Conservation (phyloP, 2,329 filamentous ascomycete species). For the Cercospora canescens region DNA sequence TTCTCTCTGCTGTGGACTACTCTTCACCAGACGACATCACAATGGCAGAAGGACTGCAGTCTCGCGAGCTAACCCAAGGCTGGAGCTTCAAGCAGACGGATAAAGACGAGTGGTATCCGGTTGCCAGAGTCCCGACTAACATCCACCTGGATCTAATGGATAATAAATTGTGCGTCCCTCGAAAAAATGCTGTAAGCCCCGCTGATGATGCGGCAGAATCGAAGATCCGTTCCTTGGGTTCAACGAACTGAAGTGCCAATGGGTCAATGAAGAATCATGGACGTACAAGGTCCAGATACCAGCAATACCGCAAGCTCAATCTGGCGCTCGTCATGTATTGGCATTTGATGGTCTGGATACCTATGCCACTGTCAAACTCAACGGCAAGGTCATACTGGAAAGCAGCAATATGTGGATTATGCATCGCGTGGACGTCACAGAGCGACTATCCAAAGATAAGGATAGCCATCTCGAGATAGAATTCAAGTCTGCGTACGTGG, state of each 20-base stretch:
- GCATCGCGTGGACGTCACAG: slow-evolving; percentile 55
- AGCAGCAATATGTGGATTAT: slow-evolving; percentile 66
- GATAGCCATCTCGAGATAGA: slow-evolving; percentile 56
- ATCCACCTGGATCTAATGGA: slow-evolving; percentile 50
- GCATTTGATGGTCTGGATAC: slow-evolving; percentile 67
- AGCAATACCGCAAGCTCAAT: slow-evolving; percentile 27
- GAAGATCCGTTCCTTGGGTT: slow-evolving; percentile 52
- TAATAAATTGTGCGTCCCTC: slow-evolving; percentile 43
- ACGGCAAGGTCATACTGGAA: slow-evolving; percentile 54
- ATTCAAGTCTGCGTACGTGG: slow-evolving; percentile 58
- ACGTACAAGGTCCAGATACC: slow-evolving; percentile 48
- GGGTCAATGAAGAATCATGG: slow-evolving; percentile 52
- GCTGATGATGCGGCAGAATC: slow-evolving; percentile 41
- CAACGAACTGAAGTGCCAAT: slow-evolving; percentile 52
- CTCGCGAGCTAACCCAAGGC: slow-evolving; percentile 39
- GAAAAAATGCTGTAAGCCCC: not conserved
- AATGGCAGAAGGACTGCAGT: slow-evolving; percentile 20
- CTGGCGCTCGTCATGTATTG: slow-evolving; percentile 46
- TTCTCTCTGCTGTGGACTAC: not conserved
- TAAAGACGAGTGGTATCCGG: slow-evolving; percentile 44
- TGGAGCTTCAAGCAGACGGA: slow-evolving; percentile 51
- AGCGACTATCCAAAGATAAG: slow-evolving; percentile 33
- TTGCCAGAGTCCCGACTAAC: slow-evolving; percentile 48
- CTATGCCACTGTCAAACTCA: slow-evolving; percentile 59
- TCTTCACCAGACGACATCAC: not conserved